Percentiles rank a stretch among this genome's conserved stretches.
Conservation (phyloP, 129 eudicot species). For the Tagetes erecta region DNA sequence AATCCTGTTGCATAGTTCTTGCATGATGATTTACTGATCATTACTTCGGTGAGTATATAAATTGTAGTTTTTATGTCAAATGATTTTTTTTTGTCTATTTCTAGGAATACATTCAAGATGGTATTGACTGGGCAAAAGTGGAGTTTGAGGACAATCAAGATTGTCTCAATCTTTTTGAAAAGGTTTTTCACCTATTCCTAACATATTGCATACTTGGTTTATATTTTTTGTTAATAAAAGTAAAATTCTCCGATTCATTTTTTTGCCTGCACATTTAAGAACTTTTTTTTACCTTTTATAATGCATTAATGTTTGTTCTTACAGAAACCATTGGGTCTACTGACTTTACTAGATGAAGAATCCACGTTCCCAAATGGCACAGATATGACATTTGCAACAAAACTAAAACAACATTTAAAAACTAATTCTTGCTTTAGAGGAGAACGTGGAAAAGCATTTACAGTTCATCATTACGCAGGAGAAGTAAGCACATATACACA, state of each 20-base stretch:
- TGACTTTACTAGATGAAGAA: constrained; percentile 89
- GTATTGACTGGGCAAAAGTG: constrained; percentile 94
- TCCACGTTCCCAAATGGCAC: constrained; percentile 96
- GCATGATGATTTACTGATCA: neutral
- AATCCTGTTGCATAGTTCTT: neutral
- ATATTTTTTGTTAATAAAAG: neutral
- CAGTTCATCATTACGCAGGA: constrained; percentile 93
- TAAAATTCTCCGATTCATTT: neutral
- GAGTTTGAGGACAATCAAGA: constrained; percentile 97
- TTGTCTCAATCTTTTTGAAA: constrained; percentile 86
- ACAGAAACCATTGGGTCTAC: constrained; percentile 94
- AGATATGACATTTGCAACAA: constrained; percentile 78
- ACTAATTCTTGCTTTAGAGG: constrained; percentile 78
- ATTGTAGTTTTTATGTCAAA: neutral
- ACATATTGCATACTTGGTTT: neutral
- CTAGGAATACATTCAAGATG: constrained; percentile 97
- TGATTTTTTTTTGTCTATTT: constrained; percentile 10
- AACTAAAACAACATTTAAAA: constrained; percentile 79
- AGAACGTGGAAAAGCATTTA: constrained; percentile 82
- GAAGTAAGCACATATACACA: constrained; percentile 52
- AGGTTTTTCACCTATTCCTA: constrained; percentile 42
- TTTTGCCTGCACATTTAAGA: neutral
- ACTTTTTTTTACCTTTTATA: neutral
- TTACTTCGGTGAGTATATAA: too few species aligned
- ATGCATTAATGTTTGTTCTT: constrained; percentile 1